Conservation (phyloP, 768 basidiomycete species). For the Chiua virens region DNA sequence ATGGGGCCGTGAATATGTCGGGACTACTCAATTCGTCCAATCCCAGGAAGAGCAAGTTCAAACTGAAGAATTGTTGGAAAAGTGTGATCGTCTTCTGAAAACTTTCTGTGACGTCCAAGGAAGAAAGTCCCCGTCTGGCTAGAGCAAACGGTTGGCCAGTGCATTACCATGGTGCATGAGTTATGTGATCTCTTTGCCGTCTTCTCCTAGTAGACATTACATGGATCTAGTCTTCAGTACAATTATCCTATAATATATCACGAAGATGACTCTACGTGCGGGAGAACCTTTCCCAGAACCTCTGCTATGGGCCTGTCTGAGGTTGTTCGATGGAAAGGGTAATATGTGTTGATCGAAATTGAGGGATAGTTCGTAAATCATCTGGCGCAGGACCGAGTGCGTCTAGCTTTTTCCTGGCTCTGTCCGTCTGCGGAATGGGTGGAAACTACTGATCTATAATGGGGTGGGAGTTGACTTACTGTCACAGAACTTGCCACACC, state of each 20-base stretch:
- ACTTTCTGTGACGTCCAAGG: slow-evolving; percentile 34
- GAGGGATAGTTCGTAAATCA: slow-evolving; percentile 77
- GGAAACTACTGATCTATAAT: not conserved
- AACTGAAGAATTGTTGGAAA: slow-evolving; percentile 47
- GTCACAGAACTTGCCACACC: slow-evolving; percentile 68
- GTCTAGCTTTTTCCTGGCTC: slow-evolving; percentile 60
- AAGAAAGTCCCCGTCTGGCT: slow-evolving; percentile 20
- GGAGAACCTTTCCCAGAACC: no score
- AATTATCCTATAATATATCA: not conserved
- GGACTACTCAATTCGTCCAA: slow-evolving; percentile 44
- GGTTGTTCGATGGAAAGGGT: slow-evolving; percentile 42
- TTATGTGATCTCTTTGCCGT: not conserved
- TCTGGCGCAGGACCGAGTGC: slow-evolving; percentile 58
- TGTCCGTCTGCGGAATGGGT: slow-evolving; percentile 55
- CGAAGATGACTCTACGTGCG: not conserved
- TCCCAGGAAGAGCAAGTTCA: slow-evolving; percentile 53
- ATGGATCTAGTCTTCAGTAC: slow-evolving; percentile 1
- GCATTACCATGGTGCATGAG: not conserved
- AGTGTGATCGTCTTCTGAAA: slow-evolving; percentile 56
- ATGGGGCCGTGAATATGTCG: slow-evolving; percentile 56
- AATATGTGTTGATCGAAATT: slow-evolving; percentile 50
- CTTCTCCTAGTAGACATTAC: not conserved
- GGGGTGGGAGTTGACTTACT: slow-evolving; percentile 39
- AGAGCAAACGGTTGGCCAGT: not conserved
- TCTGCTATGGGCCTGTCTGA: slow-evolving; percentile 4